Base-by-base conservation (phyloP, 495 filamentous ascomycete species). In the Aspergillus sparsus region DNA sequence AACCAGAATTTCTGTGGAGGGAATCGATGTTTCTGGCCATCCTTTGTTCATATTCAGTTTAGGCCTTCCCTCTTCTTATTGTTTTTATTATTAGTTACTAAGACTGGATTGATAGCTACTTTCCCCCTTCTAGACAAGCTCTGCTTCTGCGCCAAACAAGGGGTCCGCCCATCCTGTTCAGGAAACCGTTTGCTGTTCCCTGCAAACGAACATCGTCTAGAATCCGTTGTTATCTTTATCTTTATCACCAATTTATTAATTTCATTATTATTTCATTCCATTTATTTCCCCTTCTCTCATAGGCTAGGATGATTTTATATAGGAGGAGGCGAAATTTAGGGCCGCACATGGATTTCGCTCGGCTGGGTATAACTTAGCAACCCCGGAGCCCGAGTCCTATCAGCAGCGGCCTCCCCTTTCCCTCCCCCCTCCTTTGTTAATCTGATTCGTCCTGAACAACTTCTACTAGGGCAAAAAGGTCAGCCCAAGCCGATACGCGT, bases 281-380 rank as follows among this genome's bases (percentile, higher is more conserved):
- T 27, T 27, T 32, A 18, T 11, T 33, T 51, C 13, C 49, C 12
- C 49, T 9, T 10, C 11, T 32, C 47, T 34, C 3, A 51, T 51
- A 51, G 49, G 49, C 49, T 51, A 18, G 58, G 32, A 27, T 27
- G 21, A 16, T 42, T 55, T 32, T 16, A 39, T 11, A 6, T 15
- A 9, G 51, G 42, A n/a, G 47, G 51, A 53, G 47, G 49, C 49
- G 46, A 44, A 56, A 52, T 49, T 33, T 8, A 64, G 51, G 56
- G 63, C 62, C 35, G 55, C 64, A 66, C 64, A 66, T 57, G 57
- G 59, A n/a, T 46, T 57, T 57, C 18, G 32, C 50, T 54, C 47
- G 52, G 32, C 45, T 35, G 37, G 36, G 18, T 18, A 41, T 57
- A 16, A 27, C 21, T 49, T 50, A 60, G 53, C 39, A 47, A 46